These are phyloP conservation scores for Rosa rugosa DNA, from an alignment of 306 rosid species.

Conservation along the genomic window DNA sequence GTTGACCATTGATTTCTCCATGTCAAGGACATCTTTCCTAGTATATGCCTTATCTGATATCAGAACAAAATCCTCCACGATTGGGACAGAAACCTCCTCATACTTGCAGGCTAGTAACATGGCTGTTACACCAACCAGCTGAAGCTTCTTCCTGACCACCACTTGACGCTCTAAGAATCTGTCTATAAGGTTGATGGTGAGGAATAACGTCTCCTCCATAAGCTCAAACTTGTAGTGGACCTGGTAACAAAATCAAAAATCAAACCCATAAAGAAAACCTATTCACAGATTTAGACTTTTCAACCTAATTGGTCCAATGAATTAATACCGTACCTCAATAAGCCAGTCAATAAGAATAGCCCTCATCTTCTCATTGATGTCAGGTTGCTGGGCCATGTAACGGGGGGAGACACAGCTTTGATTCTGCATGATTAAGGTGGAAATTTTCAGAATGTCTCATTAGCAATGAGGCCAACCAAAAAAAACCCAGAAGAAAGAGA, in stretches of 20 bases:
- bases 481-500: neutral
- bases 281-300: neutral
- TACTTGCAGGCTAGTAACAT: conserved; percentile 62
- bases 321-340: conserved; percentile 40
- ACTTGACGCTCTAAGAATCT: conserved; percentile 48
- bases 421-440: conserved; percentile 27
- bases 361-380: conserved; percentile 63
- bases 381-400: conserved; percentile 52
- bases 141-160: conserved; percentile 54
- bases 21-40: conserved; percentile 48
- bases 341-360: conserved; percentile 63
- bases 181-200: conserved; percentile 52
- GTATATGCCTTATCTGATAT: conserved; percentile 59
- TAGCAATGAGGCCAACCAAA: too few relatives aligned
- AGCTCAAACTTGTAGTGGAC: conserved; percentile 68
- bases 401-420: conserved; percentile 35
- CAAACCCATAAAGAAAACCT: conserved; percentile 3
- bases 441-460: neutral
- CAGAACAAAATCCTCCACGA: conserved; percentile 58
- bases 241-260: conserved; percentile 19
- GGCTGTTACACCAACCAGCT: conserved; percentile 62
- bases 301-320: neutral
- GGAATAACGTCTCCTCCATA: conserved; percentile 65
- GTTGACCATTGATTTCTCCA: conserved; percentile 59
- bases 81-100: conserved; percentile 63